phyloP scores from a whole-genome alignment of 495 filamentous ascomycete species.

The Lasiosphaeria hispida region DNA sequence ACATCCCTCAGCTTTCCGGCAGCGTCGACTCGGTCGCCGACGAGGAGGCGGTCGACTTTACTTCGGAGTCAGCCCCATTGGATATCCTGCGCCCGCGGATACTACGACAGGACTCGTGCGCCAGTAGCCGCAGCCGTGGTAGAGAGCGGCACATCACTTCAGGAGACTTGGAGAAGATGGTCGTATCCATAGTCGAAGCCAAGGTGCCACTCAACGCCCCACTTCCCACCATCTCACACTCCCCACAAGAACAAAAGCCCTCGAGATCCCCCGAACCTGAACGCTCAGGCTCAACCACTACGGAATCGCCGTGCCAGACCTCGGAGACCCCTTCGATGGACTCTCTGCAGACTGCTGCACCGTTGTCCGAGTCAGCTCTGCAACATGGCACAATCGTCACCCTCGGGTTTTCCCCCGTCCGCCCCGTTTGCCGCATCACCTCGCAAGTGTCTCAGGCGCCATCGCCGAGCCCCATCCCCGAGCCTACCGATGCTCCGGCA shows the following conservation, averaged over 20 bases:
- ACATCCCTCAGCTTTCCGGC: slow-evolving; percentile 83
- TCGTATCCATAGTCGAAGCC: slow-evolving; percentile 77
- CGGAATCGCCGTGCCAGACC: slow-evolving; percentile 35
- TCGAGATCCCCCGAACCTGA: slow-evolving; percentile 29
- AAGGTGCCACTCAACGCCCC: slow-evolving; percentile 63
- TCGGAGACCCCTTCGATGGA: slow-evolving; percentile 29
- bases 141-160: slow-evolving; percentile 90
- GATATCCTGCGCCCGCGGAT: slow-evolving; percentile 59
- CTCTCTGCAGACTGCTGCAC: slow-evolving; percentile 33
- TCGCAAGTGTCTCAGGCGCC: slow-evolving; percentile 27
- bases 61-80: slow-evolving; percentile 54
- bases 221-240: slow-evolving; percentile 47
- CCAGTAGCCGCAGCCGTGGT: slow-evolving; percentile 60
- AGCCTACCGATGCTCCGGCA: slow-evolving; percentile 44
- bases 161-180: slow-evolving; percentile 82
- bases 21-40: slow-evolving; percentile 84
- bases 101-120: slow-evolving; percentile 53
- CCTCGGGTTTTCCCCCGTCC: slow-evolving; percentile 81
- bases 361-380: slow-evolving; percentile 37
- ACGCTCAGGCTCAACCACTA: slow-evolving; percentile 37
- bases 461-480: slow-evolving; percentile 38
- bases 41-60: slow-evolving; percentile 69
- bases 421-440: slow-evolving; percentile 56
- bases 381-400: slow-evolving; percentile 67
- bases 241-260: slow-evolving; percentile 15